phyloP scores from a whole-genome alignment of 805 yeast species.

The Metschnikowia bowlesiae region DNA sequence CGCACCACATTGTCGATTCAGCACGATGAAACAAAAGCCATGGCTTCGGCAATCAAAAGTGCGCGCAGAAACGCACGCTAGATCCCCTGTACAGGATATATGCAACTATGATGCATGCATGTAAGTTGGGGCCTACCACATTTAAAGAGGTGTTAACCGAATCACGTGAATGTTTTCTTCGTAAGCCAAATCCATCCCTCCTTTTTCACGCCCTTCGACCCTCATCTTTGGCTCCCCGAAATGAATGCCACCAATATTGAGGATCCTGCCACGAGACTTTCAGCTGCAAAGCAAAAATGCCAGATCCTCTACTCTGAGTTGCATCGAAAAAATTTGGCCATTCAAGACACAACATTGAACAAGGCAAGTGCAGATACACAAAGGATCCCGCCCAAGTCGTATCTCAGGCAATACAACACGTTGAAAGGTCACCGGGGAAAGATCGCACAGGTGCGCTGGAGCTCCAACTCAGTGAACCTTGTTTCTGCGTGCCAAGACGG shows the following conservation, averaged over 20 bases:
- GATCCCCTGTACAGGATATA: not conserved
- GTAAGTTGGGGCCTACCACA: conserved; percentile 6
- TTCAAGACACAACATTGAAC: conserved; percentile 44
- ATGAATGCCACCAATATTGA: conserved; percentile 1
- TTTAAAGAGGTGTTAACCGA: not conserved
- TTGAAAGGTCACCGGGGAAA: conserved; percentile 70
- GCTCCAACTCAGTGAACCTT: conserved; percentile 52
- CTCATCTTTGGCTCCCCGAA: not conserved
- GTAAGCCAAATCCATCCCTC: not conserved
- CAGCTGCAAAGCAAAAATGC: conserved; percentile 13
- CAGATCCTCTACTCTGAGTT: conserved; percentile 45
- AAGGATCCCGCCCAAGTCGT: conserved; percentile 23
- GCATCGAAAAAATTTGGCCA: conserved; percentile 37
- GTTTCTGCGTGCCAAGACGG: conserved; percentile 86
- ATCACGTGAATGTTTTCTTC: not conserved
- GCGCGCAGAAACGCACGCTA: conserved; percentile 1
- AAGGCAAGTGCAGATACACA: conserved; percentile 35
- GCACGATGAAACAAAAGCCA: not conserved
- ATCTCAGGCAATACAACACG: conserved; percentile 33
- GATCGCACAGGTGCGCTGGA: conserved; percentile 67
- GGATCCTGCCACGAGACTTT: not conserved
- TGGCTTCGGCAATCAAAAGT: not conserved
- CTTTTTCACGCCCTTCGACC: not conserved
- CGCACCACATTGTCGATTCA: not conserved
- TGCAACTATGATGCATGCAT: not conserved